A percentile compares a stretch with the other conserved stretches of the same genome.
Conservation (phyloP, 2,329 filamentous ascomycete genomes). For the Macroventuria anomochaeta region DNA sequence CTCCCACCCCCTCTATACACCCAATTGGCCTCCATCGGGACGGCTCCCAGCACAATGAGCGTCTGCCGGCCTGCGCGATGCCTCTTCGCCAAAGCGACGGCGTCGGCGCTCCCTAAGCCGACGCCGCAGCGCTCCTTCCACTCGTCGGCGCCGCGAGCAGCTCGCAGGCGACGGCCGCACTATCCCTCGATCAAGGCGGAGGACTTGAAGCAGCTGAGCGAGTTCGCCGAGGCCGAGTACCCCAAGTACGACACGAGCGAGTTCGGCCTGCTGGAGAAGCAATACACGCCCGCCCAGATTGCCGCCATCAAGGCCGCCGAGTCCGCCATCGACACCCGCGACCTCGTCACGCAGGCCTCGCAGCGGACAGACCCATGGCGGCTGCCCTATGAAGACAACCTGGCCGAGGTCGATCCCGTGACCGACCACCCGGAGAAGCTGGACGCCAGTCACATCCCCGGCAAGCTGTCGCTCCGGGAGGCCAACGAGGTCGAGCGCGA, state of each 20-base stretch:
- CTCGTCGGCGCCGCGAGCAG: slow-evolving; percentile 43
- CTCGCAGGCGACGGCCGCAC: slow-evolving; percentile 49
- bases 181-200: slow-evolving; percentile 55
- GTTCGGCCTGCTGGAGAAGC: slow-evolving; percentile 59
- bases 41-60: slow-evolving; percentile 46
- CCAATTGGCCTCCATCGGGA: slow-evolving; percentile 11
- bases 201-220: slow-evolving; percentile 46
- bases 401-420: slow-evolving; percentile 76
- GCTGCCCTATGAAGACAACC: slow-evolving; percentile 75
- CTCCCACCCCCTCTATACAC: neutral
- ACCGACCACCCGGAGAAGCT: slow-evolving; percentile 66
- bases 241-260: slow-evolving; percentile 67
- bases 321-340: slow-evolving; percentile 72
- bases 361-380: slow-evolving; percentile 75
- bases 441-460: slow-evolving; percentile 28
- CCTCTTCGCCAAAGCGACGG: slow-evolving; percentile 46
- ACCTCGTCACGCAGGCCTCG: slow-evolving; percentile 75
- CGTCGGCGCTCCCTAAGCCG: slow-evolving; percentile 36
- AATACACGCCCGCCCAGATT: slow-evolving; percentile 82
- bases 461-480: slow-evolving; percentile 31
- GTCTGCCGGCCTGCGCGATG: slow-evolving; percentile 52
- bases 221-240: slow-evolving; percentile 51
- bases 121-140: slow-evolving; percentile 52
- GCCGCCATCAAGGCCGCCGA: slow-evolving; percentile 83
- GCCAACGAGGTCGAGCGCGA: slow-evolving; percentile 44